These are phyloP conservation scores for Kuraishia molischiana DNA, from an alignment of 805 yeast species.

Conservation along the genomic window DNA sequence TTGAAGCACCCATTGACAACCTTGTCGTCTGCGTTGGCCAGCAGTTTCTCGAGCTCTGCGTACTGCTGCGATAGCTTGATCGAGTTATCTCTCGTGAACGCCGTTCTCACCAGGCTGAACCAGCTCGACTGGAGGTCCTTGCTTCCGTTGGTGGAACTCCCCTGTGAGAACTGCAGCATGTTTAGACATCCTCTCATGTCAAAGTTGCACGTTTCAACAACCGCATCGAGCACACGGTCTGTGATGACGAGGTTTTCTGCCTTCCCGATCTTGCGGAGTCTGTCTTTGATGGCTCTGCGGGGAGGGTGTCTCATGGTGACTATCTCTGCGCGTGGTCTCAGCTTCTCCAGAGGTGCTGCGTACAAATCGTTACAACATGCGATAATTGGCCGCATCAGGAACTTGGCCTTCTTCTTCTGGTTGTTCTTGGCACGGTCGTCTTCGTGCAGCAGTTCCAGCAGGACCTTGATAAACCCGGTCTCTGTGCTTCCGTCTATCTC, in stretches of 20 bases:
- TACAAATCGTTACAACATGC: constrained; percentile 88
- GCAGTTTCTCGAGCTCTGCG: constrained; percentile 30
- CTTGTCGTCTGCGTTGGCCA: constrained; percentile 48
- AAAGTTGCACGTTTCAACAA: constrained; percentile 64
- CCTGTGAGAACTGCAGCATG: constrained; percentile 58
- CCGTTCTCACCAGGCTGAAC: constrained; percentile 51
- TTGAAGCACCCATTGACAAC: constrained; percentile 56
- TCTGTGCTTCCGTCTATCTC: constrained; percentile 82
- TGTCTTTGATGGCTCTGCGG: constrained; percentile 26
- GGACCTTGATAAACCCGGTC: constrained; percentile 45
- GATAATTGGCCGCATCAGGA: constrained; percentile 74
- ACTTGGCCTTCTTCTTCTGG: constrained; percentile 12
- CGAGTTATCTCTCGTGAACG: constrained; percentile 46
- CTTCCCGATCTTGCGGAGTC: constrained; percentile 37
- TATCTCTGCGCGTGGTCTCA: constrained; percentile 67
- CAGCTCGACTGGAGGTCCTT: constrained; percentile 62
- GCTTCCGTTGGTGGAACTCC: constrained; percentile 15
- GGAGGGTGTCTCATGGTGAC: constrained; percentile 55
- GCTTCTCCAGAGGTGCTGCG: constrained; percentile 60
- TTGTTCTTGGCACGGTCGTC: constrained; percentile 38
- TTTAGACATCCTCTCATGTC: constrained; percentile 85
- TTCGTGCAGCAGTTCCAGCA: constrained; percentile 45
- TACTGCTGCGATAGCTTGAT: constrained; percentile 37
- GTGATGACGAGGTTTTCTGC: constrained; percentile 42
- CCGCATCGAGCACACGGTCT: constrained; percentile 45